Conservation (phyloP, 495 filamentous ascomycete species). For the Penicillium argentinense region DNA sequence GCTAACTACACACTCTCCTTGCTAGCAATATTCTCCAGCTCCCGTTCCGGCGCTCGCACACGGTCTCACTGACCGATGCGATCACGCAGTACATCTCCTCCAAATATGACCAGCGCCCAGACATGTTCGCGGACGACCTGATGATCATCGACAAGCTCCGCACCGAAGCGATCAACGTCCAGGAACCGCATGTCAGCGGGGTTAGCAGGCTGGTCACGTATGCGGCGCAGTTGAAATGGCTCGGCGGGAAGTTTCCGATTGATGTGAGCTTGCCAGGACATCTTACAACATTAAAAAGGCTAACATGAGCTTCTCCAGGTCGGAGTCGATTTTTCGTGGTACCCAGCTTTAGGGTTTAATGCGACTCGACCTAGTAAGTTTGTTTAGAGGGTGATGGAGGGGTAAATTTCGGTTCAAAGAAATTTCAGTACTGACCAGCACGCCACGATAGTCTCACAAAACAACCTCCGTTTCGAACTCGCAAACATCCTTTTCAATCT, state of each 20-base stretch:
- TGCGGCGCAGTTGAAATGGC: conserved; percentile 90
- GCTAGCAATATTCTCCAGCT: conserved; percentile 59
- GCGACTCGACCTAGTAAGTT: conserved; percentile 63
- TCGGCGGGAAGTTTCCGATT: conserved; percentile 93
- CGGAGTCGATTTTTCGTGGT: conserved; percentile 94
- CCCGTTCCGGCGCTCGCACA: conserved; percentile 82
- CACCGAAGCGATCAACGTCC: conserved; percentile 77
- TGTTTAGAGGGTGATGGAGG: background rate
- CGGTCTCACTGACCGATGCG: conserved; percentile 72
- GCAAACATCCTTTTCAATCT: conserved; percentile 93
- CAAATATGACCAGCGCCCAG: conserved; percentile 99
- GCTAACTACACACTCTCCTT: background rate
- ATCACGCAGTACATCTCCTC: conserved; percentile 96
- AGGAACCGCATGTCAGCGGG: conserved; percentile 87
- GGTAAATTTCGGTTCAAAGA: background rate
- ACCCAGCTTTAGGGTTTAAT: conserved; percentile 89
- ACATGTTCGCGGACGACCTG: conserved; percentile 93
- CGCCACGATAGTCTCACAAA: conserved; percentile 60
- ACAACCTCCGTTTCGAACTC: conserved; percentile 93
- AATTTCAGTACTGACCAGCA: background rate
- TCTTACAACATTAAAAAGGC: too few species aligned
- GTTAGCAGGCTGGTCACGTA: conserved; percentile 84
- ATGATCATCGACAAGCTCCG: conserved; percentile 81
- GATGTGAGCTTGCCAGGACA: too few species aligned
- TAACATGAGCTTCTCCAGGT: too few species aligned